Evolutionary conservation across 2,329 filamentous ascomycete genomes (phyloP), one percentile per base, ranked within the genome.

Genomic region (Rhinocladiella similis): DNA sequence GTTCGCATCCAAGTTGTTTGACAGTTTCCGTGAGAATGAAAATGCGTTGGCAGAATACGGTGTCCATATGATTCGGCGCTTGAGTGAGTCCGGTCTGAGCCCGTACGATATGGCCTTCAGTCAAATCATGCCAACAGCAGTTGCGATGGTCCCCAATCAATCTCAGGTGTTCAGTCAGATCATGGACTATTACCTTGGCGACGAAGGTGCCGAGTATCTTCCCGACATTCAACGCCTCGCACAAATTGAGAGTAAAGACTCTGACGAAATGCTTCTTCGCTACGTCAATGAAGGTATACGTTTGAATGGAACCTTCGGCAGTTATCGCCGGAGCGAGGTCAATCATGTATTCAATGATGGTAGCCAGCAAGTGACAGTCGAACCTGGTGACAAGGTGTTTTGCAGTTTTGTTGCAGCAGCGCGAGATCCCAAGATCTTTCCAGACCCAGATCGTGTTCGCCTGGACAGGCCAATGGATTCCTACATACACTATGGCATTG

Each of bases 231-330:
- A 86, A 63, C 74, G 74, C 16, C 74, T 88, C 14, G 83, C 89
- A 25, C 73, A 78, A 33, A 68, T 80, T 38, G 77, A 83, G 3
- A 75, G 80, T 0, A 75, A 75, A 1, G 82, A 85, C 60, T 81
- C 79, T 0, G 86, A 91, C 61, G 78, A 83, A 1, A 73, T 82
- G 33, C 77, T 93, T 2, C 77, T 88, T 1, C 86, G 84, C 38
- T 91, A 90, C 67, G 84, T 83, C 42, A 79, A 88, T 76, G 90
- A 90, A 70, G 88, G 85, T 14, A 80, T 89, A 53, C 85, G 89
- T 38, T 77, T 92, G 51, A 83, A 84, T 3, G 83, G 85, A 10
- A 83, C 82, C 0, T 83, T 84, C 53, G 81, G 82, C 9, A 76
- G 84, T 1, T 85, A 83, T 74, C 83, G 86, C 38, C 74, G 83